phyloP scores from a whole-genome alignment of 495 filamentous ascomycete genomes.

The Pseudomonodictys pantanalensis region DNA sequence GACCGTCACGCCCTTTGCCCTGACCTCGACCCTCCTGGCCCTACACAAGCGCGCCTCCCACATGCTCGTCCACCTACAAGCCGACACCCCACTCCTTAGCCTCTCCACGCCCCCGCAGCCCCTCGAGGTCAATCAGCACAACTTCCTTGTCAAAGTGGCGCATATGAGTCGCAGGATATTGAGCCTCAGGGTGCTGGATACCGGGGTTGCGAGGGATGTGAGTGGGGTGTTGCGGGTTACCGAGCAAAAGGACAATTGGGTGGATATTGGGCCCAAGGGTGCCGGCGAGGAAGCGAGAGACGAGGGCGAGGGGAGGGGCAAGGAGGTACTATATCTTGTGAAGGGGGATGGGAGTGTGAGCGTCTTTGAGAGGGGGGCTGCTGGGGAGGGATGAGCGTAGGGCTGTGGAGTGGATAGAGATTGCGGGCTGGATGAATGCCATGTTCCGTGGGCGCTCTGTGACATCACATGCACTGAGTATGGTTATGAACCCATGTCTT shows the following conservation, averaged over 20 bases:
- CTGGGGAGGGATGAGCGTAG: no score
- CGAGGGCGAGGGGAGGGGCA: constrained; percentile 40
- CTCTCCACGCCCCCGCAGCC: constrained; percentile 42
- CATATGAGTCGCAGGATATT: constrained; percentile 69
- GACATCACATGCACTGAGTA: no score
- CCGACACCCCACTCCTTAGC: constrained; percentile 55
- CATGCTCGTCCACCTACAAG: constrained; percentile 63
- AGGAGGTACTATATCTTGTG: constrained; percentile 79
- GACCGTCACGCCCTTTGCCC: constrained; percentile 21
- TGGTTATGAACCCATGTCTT: constrained; percentile 10
- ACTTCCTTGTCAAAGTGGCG: constrained; percentile 65
- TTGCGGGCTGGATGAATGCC: no score
- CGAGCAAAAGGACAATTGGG: constrained; percentile 26
- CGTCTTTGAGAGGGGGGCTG: constrained; percentile 73
- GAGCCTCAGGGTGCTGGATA: constrained; percentile 72
- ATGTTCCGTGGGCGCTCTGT: background rate
- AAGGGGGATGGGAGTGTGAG: constrained; percentile 50
- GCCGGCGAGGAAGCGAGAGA: constrained; percentile 15
- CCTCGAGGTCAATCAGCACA: constrained; percentile 66
- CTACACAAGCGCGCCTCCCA: constrained; percentile 51
- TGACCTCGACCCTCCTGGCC: constrained; percentile 1
- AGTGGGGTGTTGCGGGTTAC: constrained; percentile 84
- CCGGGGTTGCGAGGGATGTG: constrained; percentile 82
- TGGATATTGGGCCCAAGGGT: constrained; percentile 36
- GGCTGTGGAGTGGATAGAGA: no score